Base-by-base conservation (phyloP, 148 eudicot species). In the Persicaria tinctoria region DNA sequence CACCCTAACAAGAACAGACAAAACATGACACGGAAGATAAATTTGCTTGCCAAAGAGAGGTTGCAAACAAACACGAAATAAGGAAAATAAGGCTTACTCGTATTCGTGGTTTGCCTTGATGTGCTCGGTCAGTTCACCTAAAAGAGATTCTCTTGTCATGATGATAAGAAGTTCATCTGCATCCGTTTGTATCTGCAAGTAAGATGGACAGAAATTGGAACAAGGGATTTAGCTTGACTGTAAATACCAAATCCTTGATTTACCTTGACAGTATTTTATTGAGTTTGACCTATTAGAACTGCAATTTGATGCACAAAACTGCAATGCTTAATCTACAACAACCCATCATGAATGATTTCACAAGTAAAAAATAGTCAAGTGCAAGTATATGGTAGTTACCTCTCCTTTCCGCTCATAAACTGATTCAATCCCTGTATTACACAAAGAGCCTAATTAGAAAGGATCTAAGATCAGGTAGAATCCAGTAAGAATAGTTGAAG, bases 81-180 rank as follows among this genome's bases (percentile, higher is more conserved):
- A 48, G 32, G 6, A 8, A n/a, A n/a, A 48, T 46, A 62, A 20
- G 51, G 73, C 99, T 87, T 86, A 95, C 99, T 96, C 99, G 5
- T 96, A 96, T 84, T 96, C 99, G 80, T 96, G 99, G 81, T 92
- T 96, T 55, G 87, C 87, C 82, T 90, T 92, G 77, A 96, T 92
- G 77, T 92, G 99, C 88, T 86, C 97, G 4, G 90, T 92, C 75
- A 96, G 82, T 60, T 93, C 94, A 55, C 81, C 88, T 70, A 96
- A 73, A 74, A 96, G 92, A 77, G 99, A 90, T 78, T 96, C 99
- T 86, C 99, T 76, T 38, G 99, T 96, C 82, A 92, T 96, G 77
- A 96, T 90, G 77, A 96, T 92, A 27, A 96, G 99, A 74, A 96
- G 79, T 81, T 92, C 99, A 84, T 96, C 99, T 4, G 92, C 79